phyloP scores from a whole-genome alignment of 768 basidiomycete species.

The Scleroderma bovista region DNA sequence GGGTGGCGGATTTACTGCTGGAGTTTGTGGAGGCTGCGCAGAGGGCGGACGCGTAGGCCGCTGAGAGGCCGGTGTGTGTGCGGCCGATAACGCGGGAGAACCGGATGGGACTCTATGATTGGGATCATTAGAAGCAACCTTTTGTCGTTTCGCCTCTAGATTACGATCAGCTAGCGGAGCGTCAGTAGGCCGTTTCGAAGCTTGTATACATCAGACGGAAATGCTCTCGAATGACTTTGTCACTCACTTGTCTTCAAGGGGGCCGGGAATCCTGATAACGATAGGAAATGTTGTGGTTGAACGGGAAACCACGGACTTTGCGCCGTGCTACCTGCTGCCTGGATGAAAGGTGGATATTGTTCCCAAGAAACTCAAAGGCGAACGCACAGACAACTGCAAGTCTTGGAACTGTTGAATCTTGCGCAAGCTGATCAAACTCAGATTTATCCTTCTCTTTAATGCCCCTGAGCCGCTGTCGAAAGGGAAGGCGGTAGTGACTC shows the following conservation, averaged over 20 bases:
- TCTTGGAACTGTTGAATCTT: slow-evolving; percentile 46
- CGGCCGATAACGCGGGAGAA: slow-evolving; percentile 17
- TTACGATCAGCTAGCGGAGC: slow-evolving; percentile 26
- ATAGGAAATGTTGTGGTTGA: slow-evolving; percentile 38
- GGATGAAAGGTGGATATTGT: not conserved
- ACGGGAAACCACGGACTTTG: slow-evolving; percentile 56
- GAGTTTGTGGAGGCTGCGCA: slow-evolving; percentile 1
- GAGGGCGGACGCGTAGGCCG: slow-evolving; percentile 2
- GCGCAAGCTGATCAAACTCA: slow-evolving; percentile 45
- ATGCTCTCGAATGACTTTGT: slow-evolving; percentile 3
- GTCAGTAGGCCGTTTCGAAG: slow-evolving; percentile 42
- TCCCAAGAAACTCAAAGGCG: not conserved
- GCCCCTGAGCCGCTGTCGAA: not conserved
- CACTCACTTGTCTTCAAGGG: slow-evolving; percentile 30
- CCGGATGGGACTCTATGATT: slow-evolving; percentile 13
- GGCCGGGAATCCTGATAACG: slow-evolving; percentile 44
- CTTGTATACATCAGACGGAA: slow-evolving; percentile 14
- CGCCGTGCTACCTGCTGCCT: slow-evolving; percentile 32
- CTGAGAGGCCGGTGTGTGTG: slow-evolving; percentile 13
- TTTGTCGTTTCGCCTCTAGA: slow-evolving; percentile 43
- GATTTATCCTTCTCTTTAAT: slow-evolving; percentile 52
- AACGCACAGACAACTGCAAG: slow-evolving; percentile 44
- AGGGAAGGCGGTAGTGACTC: not conserved
- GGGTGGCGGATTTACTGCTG: not conserved
- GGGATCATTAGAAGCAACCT: slow-evolving; percentile 13